Evolutionary conservation across 176 grass and related monocot species (phyloP), one percentile per base, ranked within the genome.

Genomic region (Poa pratensis): DNA sequence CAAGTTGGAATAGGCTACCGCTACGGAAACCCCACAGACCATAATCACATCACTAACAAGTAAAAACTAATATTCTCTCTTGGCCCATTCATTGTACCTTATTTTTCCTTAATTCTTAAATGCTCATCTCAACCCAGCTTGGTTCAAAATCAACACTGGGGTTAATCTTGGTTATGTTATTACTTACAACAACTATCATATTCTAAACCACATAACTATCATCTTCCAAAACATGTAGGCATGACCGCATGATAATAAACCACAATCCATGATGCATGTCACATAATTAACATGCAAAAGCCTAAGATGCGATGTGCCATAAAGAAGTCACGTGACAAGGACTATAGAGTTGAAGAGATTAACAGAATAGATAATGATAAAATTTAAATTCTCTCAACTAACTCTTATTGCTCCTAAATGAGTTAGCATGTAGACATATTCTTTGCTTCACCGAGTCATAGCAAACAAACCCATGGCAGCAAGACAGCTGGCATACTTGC

Each of bases 11-110:
- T 57, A 73, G 2, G 67, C 51, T 82, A 42, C 67, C 32, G 19
- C 14, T 51, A 28, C 23, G 50, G 23, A 50, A 73, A 50, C 24
- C 19, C 14, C 13, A 72, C 12, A 70, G 40, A 72, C n/a, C 39
- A 72, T 22, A 73, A 73, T 48, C 71, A 50, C 71, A 74, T 48
- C 40, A 48, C n/a, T 73, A 14, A 73, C 48, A 48, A 73, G n/a
- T 48, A 24, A 7, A 73, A 48, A 73, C 42, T 48, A 46, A 7
- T 48, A 17, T 22, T 73, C 30, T 8, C n/a, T 46, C 69, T 48
- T 26, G 69, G 23, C 45, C 43, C 26, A 27, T 73, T 24, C 13
- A 49, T 23, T 74, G 23, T 50, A 74, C 71, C 27, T 50, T 73
- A 49, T 49, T 49, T 26, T 49, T 9, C 45, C 43, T 50, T 48